Percentiles rank a stretch among this genome's conserved stretches.
Evolutionary conservation across 2,329 filamentous ascomycete species (phyloP).

Genomic region (Dryadomyces quercivorus): DNA sequence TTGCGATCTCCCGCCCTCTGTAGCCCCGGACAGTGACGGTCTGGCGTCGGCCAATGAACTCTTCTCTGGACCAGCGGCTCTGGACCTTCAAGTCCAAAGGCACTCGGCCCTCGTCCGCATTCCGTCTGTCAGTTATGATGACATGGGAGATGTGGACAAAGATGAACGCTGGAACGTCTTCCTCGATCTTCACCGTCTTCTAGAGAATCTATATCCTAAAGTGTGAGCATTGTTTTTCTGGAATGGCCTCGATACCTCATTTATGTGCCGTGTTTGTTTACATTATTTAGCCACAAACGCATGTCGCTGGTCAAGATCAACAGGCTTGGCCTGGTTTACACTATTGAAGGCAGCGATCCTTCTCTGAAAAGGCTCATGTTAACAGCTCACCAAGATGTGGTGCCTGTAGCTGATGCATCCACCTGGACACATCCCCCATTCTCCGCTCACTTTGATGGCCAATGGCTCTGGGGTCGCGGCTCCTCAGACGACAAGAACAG

Average conservation of each 20-base stretch:
- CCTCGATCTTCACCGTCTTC: conserved; percentile 35
- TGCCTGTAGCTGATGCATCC: conserved; percentile 41
- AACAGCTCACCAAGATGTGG: conserved; percentile 54
- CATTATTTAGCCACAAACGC: conserved; percentile 1
- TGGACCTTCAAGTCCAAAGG: conserved; percentile 13
- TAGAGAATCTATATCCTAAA: conserved; percentile 37
- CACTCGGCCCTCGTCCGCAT: conserved; percentile 20
- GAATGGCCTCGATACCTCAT: conserved; percentile 11
- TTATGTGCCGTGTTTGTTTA: neutral
- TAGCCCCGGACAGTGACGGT: conserved; percentile 9
- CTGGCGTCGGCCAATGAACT: conserved; percentile 9
- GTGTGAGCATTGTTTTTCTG: conserved; percentile 24
- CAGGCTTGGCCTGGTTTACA: conserved; percentile 45
- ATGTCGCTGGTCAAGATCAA: conserved; percentile 42
- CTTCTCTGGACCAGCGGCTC: conserved; percentile 6
- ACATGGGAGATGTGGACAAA: conserved; percentile 38
- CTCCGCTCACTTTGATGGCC: conserved; percentile 43
- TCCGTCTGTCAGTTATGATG: conserved; percentile 20
- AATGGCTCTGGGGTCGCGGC: conserved; percentile 49
- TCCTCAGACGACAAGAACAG: conserved; percentile 49
- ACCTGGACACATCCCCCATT: conserved; percentile 51
- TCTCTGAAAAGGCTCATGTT: conserved; percentile 42
- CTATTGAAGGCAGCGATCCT: conserved; percentile 38
- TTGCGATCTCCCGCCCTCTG: conserved; percentile 11
- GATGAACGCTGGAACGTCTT: conserved; percentile 50